These are phyloP conservation scores for Gryganskiella cystojenkinii DNA, from an alignment of 192 early-diverging fungal genomes.

Conservation along the genomic window DNA sequence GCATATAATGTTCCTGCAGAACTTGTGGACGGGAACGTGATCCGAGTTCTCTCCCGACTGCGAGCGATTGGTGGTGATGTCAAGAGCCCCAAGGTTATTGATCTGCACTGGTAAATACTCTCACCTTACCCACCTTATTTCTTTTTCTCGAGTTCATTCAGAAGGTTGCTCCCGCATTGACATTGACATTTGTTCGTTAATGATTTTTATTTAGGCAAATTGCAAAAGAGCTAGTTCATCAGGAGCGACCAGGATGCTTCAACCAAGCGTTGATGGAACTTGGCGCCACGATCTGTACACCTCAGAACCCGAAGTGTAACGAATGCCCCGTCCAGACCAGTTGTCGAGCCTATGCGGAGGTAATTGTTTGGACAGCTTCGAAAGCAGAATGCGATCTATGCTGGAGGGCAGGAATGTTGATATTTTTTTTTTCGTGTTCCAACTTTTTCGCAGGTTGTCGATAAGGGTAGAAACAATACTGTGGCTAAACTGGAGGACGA, in stretches of 20 bases:
- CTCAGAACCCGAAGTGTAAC: constrained; percentile 69
- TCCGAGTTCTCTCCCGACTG: constrained; percentile 73
- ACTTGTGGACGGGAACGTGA: constrained; percentile 83
- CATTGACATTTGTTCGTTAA: background rate
- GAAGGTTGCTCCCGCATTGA: background rate
- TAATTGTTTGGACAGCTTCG: constrained; percentile 18
- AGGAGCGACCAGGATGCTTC: constrained; percentile 73
- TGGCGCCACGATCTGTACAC: constrained; percentile 79
- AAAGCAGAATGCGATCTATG: background rate
- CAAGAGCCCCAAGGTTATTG: constrained; percentile 65
- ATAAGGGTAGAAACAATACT: background rate
- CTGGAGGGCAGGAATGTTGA: background rate
- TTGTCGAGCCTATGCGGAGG: constrained; percentile 72
- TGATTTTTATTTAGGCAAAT: constrained; percentile 55
- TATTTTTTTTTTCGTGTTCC: background rate
- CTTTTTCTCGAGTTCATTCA: background rate
- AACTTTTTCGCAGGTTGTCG: background rate
- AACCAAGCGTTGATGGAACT: constrained; percentile 88
- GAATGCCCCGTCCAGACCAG: constrained; percentile 67
- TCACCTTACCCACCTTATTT: background rate
- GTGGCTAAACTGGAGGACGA: background rate
- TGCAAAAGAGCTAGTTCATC: constrained; percentile 65
- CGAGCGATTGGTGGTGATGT: constrained; percentile 73
- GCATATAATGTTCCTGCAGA: constrained; percentile 71
- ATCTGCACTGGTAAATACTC: constrained; percentile 66